These are phyloP conservation scores for Blastomyces silverae DNA, from an alignment of 2,329 filamentous ascomycete genomes.

Conservation along the genomic window DNA sequence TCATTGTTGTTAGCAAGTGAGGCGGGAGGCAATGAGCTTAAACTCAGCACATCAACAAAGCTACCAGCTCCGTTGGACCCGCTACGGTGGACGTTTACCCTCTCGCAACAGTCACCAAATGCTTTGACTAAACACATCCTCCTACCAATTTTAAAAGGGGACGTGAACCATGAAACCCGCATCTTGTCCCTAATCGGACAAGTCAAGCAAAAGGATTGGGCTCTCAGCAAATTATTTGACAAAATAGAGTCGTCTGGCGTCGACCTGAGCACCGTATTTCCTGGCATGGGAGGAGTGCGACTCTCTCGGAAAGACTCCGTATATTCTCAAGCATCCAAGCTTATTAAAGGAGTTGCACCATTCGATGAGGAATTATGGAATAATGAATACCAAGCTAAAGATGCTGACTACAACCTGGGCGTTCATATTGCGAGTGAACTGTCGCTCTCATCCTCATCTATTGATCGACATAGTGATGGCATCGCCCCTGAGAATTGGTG, in stretches of 20 bases:
- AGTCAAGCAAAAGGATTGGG: constrained; percentile 53
- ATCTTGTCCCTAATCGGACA: constrained; percentile 45
- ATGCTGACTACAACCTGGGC: constrained; percentile 23
- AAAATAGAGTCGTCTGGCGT: constrained; percentile 51
- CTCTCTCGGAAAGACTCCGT: constrained; percentile 40
- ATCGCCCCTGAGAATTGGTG: constrained; percentile 12
- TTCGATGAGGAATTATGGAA: constrained; percentile 49
- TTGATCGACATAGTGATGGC: not conserved
- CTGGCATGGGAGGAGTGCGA: constrained; percentile 45
- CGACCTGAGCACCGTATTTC: constrained; percentile 53
- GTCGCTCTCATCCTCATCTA: constrained; percentile 8
- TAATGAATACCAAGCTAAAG: constrained; percentile 23
- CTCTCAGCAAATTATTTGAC: constrained; percentile 53
- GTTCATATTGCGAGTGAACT: constrained; percentile 27
- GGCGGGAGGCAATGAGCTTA: constrained; percentile 34
- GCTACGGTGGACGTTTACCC: constrained; percentile 48
- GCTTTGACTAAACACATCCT: constrained; percentile 47
- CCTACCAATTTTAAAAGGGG: constrained; percentile 47
- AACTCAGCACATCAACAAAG: constrained; percentile 43
- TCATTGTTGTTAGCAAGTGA: constrained; percentile 29
- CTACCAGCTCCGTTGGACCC: constrained; percentile 50
- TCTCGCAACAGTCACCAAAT: constrained; percentile 38
- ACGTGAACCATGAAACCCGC: constrained; percentile 43
- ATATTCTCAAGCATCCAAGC: constrained; percentile 47
- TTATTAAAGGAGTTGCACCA: constrained; percentile 49